Evolutionary conservation across 495 filamentous ascomycete species (phyloP), one percentile per base, ranked within the genome.

Genomic region (Talaromyces proteolyticus): DNA sequence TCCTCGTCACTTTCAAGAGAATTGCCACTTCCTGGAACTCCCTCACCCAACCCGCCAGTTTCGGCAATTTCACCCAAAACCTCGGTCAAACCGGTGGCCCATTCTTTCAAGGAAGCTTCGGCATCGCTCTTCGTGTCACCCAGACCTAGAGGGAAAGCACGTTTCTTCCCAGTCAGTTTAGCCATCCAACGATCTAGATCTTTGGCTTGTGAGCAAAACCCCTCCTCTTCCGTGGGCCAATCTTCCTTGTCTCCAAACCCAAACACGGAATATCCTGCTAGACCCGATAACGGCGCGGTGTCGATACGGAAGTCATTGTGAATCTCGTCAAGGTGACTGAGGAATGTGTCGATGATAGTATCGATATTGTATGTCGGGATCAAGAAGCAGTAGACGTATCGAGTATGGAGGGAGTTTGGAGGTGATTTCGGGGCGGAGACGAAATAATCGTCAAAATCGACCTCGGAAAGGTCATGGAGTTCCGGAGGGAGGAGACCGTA

Each of bases 291-390:
- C 0, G 93, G 86, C 1, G 87, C 85, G 0, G 90, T 95, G 62
- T 96, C 90, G 52, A 97, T 93, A 17, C 92, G 83, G 69, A 96
- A 96, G 64, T 97, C 92, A 67, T 96, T 77, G 58, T 96, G 91
- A 0, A 90, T 97, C 58, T 97, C 92, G 57, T 84, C 73, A 11
- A 97, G 66, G 64, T 96, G 89, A 44, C 82, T 77, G 12, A 96
- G 67, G 61, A 96, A 89, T 16, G 75, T 87, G 61, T 87, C 82
- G 53, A 93, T 79, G 14, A 92, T 80, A 22, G 86, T 91, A 57
- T 95, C 91, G 52, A 95, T 95, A 60, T 96, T 91, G 67, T 95
- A 97, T 26, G 83, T 86, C 2, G 92, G 93, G 11, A 95, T 58
- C 42, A 96, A 62, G 21, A 96, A 62, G 25, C 95, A 74, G 61